Evolutionary conservation across 768 basidiomycete species (phyloP), one percentile per base, ranked within the genome.

Genomic region (Sistotremastrum niveocremeum): DNA sequence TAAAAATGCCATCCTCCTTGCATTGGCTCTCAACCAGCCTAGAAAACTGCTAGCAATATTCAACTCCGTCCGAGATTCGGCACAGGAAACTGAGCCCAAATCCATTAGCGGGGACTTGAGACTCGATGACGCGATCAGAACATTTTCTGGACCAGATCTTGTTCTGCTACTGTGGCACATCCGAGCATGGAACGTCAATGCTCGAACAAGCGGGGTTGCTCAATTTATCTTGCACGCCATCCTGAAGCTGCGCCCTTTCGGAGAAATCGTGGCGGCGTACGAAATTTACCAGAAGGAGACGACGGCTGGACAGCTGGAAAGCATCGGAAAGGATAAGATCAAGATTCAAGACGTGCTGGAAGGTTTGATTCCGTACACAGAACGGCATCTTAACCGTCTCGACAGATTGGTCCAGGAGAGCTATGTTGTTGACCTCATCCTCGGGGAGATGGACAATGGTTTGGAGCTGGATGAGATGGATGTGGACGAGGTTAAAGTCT

Each of bases 151-250:
- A 4, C 60, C 77, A 9, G 91, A 97, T 52, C 75, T 98, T 30
- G 81, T 79, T 5, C 79, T 79, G 47, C 71, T 99, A 34, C 67
- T 97, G 45, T 74, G 75, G 11, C 91, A 86, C 61, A 72, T 89
- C 39, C 73, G 86, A 40, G 80, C 84, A 53, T 99, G 95, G 95
- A 99, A 98, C 62, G 79, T 91, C n/a, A 82, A 80, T 50, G 84
- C 85, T n/a, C 81, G 80, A 57, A 90, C 86, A 20, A 84, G 84
- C 51, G 69, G 66, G 11, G 73, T 95, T 39, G 94, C 94, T 5
- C 95, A 99, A 64, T 68, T 67, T 33, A 71, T 97, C 37, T 63
- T 99, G 46, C 76, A 84, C 56, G 81, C 90, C 4, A 65, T 97
- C 42, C 61, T 97, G 50, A 86, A 85, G 62, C 65, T 84, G 50